phyloP scores from a whole-genome alignment of 2,329 filamentous ascomycete species.

The Aureobasidium vineae region DNA sequence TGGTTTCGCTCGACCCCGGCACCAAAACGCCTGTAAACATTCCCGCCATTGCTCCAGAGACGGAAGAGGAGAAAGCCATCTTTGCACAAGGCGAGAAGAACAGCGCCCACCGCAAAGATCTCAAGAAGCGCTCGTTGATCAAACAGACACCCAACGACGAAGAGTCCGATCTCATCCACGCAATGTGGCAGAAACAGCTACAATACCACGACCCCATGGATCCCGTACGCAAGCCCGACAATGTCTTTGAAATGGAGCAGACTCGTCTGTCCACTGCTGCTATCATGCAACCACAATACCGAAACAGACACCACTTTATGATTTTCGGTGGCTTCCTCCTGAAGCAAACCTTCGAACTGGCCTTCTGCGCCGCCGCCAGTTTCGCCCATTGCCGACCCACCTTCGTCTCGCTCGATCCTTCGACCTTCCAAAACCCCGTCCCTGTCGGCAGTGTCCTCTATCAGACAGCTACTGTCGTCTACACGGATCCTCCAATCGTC shows the following conservation, averaged over 20 bases:
- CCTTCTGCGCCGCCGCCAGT: conserved; percentile 70
- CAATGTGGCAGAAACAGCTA: conserved; percentile 68
- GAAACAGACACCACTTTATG: conserved; percentile 71
- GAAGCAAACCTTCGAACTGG: conserved; percentile 72
- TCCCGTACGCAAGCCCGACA: conserved; percentile 54
- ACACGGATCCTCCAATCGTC: conserved; percentile 62
- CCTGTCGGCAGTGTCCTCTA: conserved; percentile 73
- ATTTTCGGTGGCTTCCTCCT: conserved; percentile 74
- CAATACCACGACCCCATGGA: conserved; percentile 62
- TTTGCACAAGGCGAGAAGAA: conserved; percentile 65
- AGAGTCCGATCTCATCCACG: conserved; percentile 69
- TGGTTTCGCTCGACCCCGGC: conserved; percentile 68
- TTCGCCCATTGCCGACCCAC: conserved; percentile 68
- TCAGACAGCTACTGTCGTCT: conserved; percentile 68
- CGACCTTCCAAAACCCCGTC: conserved; percentile 71
- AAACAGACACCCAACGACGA: conserved; percentile 67
- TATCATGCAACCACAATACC: conserved; percentile 74
- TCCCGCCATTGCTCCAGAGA: conserved; percentile 61
- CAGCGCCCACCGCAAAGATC: conserved; percentile 64
- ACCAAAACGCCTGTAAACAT: conserved; percentile 66
- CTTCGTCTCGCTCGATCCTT: conserved; percentile 70
- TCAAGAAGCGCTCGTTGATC: conserved; percentile 59
- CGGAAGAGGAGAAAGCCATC: conserved; percentile 62
- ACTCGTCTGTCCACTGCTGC: conserved; percentile 63
- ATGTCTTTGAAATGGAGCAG: conserved; percentile 62